phyloP scores from a whole-genome alignment of 306 rosid genomes.

The Inga leiocalycina region DNA sequence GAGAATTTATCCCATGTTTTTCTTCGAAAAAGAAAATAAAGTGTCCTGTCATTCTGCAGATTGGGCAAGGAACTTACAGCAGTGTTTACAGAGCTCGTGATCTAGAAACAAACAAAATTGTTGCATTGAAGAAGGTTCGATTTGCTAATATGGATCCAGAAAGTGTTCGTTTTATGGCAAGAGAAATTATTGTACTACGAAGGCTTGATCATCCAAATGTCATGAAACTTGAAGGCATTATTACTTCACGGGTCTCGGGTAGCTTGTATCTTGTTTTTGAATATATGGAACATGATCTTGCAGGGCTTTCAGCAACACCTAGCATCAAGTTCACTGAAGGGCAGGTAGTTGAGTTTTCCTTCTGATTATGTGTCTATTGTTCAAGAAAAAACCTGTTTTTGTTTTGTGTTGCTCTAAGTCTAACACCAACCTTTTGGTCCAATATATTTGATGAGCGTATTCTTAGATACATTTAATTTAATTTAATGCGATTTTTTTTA shows the following conservation, averaged over 20 bases:
- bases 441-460: no score
- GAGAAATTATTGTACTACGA: conserved; percentile 71
- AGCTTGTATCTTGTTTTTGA: conserved; percentile 87
- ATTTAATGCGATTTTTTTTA: conserved; percentile 2
- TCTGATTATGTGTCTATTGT: neutral
- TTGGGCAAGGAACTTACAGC: conserved; percentile 97
- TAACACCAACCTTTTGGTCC: neutral
- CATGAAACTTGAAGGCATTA: conserved; percentile 90
- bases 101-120: conserved; percentile 71
- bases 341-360: conserved; percentile 53
- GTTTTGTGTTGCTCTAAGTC: neutral
- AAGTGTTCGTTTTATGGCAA: conserved; percentile 89
- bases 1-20: neutral
- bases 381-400: neutral
- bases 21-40: neutral
- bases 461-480: neutral
- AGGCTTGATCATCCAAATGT: conserved; percentile 93
- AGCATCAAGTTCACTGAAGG: conserved; percentile 68
- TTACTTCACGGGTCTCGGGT: conserved; percentile 80
- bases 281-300: conserved; percentile 91
- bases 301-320: conserved; percentile 70
- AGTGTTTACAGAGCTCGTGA: conserved; percentile 86
- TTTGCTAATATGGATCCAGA: conserved; percentile 87
- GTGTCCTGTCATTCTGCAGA: conserved; percentile 43
- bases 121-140: conserved; percentile 87